phyloP scores from a whole-genome alignment of 192 early-diverging fungal species.

The Linnemannia elongata region DNA sequence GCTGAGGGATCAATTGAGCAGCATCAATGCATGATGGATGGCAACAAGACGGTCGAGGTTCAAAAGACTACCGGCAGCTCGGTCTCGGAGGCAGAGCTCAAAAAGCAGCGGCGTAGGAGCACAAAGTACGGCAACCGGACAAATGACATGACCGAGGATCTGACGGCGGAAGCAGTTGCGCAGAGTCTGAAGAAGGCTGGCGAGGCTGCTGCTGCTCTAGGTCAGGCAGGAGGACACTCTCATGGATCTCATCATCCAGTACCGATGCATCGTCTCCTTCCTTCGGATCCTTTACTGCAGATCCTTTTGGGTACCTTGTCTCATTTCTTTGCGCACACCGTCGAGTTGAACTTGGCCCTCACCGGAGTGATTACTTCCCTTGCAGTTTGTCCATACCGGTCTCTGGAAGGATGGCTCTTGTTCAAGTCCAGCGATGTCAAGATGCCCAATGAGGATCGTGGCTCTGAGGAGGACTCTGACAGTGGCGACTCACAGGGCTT shows the following conservation, averaged over 20 bases:
- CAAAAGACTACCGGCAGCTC: neutral
- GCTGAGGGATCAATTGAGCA: constrained; percentile 62
- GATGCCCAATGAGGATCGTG: constrained; percentile 22
- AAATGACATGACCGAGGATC: constrained; percentile 26
- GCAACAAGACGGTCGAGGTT: constrained; percentile 11
- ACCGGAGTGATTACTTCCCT: constrained; percentile 92
- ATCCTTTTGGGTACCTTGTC: constrained; percentile 74
- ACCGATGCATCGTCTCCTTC: constrained; percentile 62
- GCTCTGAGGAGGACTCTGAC: constrained; percentile 54
- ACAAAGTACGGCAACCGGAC: constrained; percentile 65
- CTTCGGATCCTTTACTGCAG: constrained; percentile 75
- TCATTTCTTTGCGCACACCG: constrained; percentile 89
- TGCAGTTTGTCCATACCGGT: constrained; percentile 79
- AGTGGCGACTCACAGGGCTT: constrained; percentile 6
- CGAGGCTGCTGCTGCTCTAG: neutral
- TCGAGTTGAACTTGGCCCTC: constrained; percentile 90
- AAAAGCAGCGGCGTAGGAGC: constrained; percentile 59
- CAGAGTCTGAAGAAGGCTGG: constrained; percentile 22
- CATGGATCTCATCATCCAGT: constrained; percentile 9
- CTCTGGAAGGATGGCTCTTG: constrained; percentile 80
- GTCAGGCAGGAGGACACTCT: neutral
- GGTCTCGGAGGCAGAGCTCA: constrained; percentile 45
- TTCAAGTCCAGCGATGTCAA: constrained; percentile 64
- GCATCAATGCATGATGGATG: constrained; percentile 59
- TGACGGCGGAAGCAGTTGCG: constrained; percentile 4